These are phyloP conservation scores for Penicillium brasilianum DNA, from an alignment of 2,329 filamentous ascomycete species.

Conservation along the genomic window DNA sequence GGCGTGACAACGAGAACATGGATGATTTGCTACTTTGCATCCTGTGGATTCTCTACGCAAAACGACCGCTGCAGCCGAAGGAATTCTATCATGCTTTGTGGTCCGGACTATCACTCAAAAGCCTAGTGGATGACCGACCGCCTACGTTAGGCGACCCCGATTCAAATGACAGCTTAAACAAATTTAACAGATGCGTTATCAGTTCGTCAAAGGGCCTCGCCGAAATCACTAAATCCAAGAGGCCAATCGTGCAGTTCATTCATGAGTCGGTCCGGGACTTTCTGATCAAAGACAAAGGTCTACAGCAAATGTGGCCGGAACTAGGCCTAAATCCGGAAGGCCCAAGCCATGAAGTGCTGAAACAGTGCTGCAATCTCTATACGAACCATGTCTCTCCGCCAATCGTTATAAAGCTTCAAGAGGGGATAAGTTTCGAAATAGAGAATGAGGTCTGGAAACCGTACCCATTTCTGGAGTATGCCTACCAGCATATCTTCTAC, in stretches of 20 bases:
- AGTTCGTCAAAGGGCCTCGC: constrained; percentile 40
- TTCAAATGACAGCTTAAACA: not conserved
- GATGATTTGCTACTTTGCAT: constrained; percentile 54
- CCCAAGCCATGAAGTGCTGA: constrained; percentile 51
- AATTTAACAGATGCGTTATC: constrained; percentile 24
- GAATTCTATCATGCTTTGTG: constrained; percentile 42
- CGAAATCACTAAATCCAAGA: constrained; percentile 32
- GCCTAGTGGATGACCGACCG: constrained; percentile 6
- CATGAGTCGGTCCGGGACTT: constrained; percentile 45
- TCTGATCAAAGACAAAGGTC: constrained; percentile 36
- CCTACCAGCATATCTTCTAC: constrained; percentile 33
- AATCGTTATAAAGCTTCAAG: not conserved
- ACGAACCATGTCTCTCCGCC: constrained; percentile 1
- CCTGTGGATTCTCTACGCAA: constrained; percentile 60
- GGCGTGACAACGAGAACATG: constrained; percentile 50
- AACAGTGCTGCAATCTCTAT: constrained; percentile 35
- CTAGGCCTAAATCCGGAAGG: constrained; percentile 32
- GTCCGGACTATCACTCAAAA: constrained; percentile 16
- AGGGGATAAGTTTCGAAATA: not conserved
- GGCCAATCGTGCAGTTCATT: constrained; percentile 41
- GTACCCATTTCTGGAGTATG: constrained; percentile 49
- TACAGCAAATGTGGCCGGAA: constrained; percentile 41
- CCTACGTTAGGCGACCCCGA: constrained; percentile 13
- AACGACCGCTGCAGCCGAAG: constrained; percentile 30
- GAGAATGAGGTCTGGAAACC: not conserved